A percentile compares a stretch with the other conserved stretches of the same genome.
These are phyloP conservation scores for Vitis amurensis DNA, from an alignment of 164 flowering plant species.

Conservation along the genomic window DNA sequence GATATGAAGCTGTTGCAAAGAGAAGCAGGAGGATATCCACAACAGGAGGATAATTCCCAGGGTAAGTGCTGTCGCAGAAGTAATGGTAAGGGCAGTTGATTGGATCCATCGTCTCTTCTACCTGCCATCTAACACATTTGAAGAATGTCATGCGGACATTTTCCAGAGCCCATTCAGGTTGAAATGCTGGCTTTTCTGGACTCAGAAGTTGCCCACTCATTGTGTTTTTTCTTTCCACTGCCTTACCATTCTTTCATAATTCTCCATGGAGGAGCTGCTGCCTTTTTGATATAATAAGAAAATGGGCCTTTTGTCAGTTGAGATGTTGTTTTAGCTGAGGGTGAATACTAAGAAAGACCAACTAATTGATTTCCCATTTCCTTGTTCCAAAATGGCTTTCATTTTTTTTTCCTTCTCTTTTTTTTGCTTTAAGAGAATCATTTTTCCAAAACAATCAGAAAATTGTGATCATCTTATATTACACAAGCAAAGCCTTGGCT, in stretches of 20 bases:
- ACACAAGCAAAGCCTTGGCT: too few relatives aligned
- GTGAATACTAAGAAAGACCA: slow-evolving; percentile 25
- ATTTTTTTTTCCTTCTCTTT: too few relatives aligned
- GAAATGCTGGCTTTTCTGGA: slow-evolving; percentile 20
- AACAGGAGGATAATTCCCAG: slow-evolving; percentile 37
- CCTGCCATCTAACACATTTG: slow-evolving; percentile 56
- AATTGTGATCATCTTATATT: too few relatives aligned
- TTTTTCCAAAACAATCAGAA: too few relatives aligned
- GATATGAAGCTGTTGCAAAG: slow-evolving; percentile 30
- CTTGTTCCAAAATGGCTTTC: not conserved
- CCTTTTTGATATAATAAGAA: not conserved
- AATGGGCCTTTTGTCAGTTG: slow-evolving; percentile 10
- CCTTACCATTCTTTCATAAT: not conserved
- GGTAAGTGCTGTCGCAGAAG: slow-evolving; percentile 48
- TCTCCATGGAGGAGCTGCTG: not conserved
- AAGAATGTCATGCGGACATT: slow-evolving; percentile 38
- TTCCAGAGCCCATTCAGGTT: slow-evolving; percentile 26
- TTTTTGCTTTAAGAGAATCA: too few relatives aligned
- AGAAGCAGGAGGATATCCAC: slow-evolving; percentile 30
- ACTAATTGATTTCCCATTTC: slow-evolving; percentile 14
- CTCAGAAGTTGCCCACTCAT: slow-evolving; percentile 22
- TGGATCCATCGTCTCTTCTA: slow-evolving; percentile 55
- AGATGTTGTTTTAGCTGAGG: slow-evolving; percentile 10
- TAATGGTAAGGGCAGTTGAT: slow-evolving; percentile 54
- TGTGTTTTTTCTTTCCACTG: not conserved